A percentile compares a stretch with the other conserved stretches of the same genome.
phyloP scores from a whole-genome alignment of 768 basidiomycete species.

The Boletus speciosus region DNA sequence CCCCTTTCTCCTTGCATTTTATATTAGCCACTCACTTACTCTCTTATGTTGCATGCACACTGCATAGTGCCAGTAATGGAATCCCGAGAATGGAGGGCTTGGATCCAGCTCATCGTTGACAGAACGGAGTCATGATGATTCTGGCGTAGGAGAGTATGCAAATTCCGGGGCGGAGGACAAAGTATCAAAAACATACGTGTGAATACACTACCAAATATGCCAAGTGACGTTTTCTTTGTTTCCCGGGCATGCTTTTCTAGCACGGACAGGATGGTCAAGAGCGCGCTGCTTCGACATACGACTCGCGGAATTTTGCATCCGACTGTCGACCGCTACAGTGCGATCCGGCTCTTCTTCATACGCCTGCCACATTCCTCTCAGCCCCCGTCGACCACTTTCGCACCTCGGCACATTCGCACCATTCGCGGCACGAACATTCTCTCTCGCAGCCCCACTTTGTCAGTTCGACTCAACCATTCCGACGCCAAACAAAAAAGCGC shows the following conservation, averaged over 20 bases:
- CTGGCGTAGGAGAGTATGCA: no score
- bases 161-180: no score
- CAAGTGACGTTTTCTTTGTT: neutral
- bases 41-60: no score
- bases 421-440: neutral
- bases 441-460: neutral
- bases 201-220: slow-evolving; percentile 1
- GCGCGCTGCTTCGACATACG: slow-evolving; percentile 22
- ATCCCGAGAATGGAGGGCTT: no score
- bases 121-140: no score
- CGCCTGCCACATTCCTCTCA: slow-evolving; percentile 15
- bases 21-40: no score
- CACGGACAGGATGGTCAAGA: slow-evolving; percentile 14
- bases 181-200: neutral
- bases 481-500: slow-evolving; percentile 7
- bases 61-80: no score
- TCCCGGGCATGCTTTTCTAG: neutral
- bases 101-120: no score
- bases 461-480: slow-evolving; percentile 16
- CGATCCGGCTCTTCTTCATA: slow-evolving; percentile 58
- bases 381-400: neutral
- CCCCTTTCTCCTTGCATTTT: no score
- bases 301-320: slow-evolving; percentile 24
- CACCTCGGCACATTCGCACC: neutral
- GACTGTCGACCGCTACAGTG: slow-evolving; percentile 52